phyloP scores from a whole-genome alignment of 176 grass and related monocot genomes.

The Musa schizocarpa region DNA sequence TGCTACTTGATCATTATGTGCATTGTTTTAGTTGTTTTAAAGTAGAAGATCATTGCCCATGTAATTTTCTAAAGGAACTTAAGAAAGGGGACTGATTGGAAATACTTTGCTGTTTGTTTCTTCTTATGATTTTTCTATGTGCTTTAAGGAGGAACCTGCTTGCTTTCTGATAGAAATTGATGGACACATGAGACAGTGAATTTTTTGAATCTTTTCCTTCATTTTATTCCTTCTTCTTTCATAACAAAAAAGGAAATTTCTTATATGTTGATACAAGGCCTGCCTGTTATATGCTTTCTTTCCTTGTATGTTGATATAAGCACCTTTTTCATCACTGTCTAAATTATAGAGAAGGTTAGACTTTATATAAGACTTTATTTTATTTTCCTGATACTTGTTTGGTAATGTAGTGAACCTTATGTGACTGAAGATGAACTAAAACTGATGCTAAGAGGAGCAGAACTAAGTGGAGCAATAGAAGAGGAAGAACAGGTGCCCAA shows the following conservation, averaged over 20 bases:
- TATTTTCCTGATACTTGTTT: constrained; percentile 21
- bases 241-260: too few relatives aligned
- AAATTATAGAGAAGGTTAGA: not conserved
- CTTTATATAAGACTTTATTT: not conserved
- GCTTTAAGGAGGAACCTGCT: too few relatives aligned
- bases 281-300: not conserved
- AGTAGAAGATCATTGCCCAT: too few relatives aligned
- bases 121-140: too few relatives aligned
- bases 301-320: not conserved
- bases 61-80: too few relatives aligned
- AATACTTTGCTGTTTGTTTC: too few relatives aligned
- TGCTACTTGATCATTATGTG: not conserved
- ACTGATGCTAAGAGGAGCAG: constrained; percentile 89
- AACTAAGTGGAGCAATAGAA: constrained; percentile 94
- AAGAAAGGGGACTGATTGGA: too few relatives aligned
- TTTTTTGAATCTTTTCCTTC: too few relatives aligned
- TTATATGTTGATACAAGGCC: too few relatives aligned
- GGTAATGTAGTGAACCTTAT: constrained; percentile 70
- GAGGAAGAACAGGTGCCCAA: constrained; percentile 87
- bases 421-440: constrained; percentile 99
- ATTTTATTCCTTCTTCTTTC: too few relatives aligned
- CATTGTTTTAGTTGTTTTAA: not conserved
- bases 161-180: too few relatives aligned
- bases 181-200: too few relatives aligned
- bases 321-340: not conserved